Evolutionary conservation across 495 filamentous ascomycete species (phyloP).

Genomic region (Neurospora sp.): DNA sequence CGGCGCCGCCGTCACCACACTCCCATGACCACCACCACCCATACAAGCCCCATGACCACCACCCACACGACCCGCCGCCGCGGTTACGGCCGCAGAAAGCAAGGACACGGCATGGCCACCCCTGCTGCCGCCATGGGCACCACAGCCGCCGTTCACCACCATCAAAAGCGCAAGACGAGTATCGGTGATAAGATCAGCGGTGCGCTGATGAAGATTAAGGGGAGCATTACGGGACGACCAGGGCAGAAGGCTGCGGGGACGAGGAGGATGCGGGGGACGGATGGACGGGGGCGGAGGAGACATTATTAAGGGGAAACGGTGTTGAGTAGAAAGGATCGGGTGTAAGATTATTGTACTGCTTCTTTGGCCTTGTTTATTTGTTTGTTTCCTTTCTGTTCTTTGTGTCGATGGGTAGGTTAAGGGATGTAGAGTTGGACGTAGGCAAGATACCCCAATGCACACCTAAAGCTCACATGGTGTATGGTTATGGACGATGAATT

Average conservation of each 20-base stretch:
- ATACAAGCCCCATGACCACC: background rate
- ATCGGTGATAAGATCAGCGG: slow-evolving; percentile 63
- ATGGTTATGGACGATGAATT: too few relatives aligned
- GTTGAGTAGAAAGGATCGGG: background rate
- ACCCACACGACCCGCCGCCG: slow-evolving; percentile 6
- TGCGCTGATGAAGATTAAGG: slow-evolving; percentile 56
- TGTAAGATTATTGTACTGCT: background rate
- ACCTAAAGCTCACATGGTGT: too few relatives aligned
- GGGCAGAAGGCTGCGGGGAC: slow-evolving; percentile 64
- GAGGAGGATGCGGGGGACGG: slow-evolving; percentile 60
- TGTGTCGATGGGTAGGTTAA: background rate
- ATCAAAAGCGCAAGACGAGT: slow-evolving; percentile 46
- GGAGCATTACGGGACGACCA: slow-evolving; percentile 49
- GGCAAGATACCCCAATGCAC: background rate
- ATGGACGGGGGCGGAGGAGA: slow-evolving; percentile 42
- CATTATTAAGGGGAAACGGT: background rate
- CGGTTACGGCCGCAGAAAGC: slow-evolving; percentile 1
- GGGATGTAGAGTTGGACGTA: background rate
- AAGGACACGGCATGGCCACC: slow-evolving; percentile 11
- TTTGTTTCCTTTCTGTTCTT: background rate
- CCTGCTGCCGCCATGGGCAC: slow-evolving; percentile 1
- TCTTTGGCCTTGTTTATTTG: background rate
- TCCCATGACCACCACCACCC: slow-evolving; percentile 1
- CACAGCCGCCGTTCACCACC: slow-evolving; percentile 28
- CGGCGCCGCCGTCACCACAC: slow-evolving; percentile 4